A percentile compares a stretch with the other conserved stretches of the same genome.
phyloP scores from a whole-genome alignment of 2,329 filamentous ascomycete genomes.

The Fusarium tricinctum region DNA sequence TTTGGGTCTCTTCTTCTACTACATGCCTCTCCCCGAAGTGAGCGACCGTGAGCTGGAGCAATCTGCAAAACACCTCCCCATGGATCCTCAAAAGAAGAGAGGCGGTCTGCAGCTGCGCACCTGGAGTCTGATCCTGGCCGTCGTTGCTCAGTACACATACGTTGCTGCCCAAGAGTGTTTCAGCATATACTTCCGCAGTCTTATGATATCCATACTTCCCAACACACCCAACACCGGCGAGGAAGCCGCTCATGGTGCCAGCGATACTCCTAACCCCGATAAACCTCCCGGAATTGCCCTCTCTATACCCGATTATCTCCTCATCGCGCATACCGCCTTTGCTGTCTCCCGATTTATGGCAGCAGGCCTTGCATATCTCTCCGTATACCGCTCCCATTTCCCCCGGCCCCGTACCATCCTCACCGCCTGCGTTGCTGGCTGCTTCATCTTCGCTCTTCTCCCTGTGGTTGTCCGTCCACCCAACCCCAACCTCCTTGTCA shows the following conservation, averaged over 20 bases:
- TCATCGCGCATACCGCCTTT: conserved; percentile 80
- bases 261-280: conserved; percentile 52
- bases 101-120: conserved; percentile 68
- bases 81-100: conserved; percentile 65
- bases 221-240: conserved; percentile 39
- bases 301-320: conserved; percentile 74
- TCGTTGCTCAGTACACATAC: conserved; percentile 83
- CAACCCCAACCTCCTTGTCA: conserved; percentile 64
- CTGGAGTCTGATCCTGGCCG: conserved; percentile 75
- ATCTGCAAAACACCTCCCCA: conserved; percentile 62
- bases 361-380: conserved; percentile 72
- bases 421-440: conserved; percentile 70
- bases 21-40: conserved; percentile 75
- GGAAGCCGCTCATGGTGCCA: conserved; percentile 42
- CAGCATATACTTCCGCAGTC: conserved; percentile 70
- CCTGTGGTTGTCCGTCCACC: conserved; percentile 61
- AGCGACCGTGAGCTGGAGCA: conserved; percentile 68
- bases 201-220: conserved; percentile 61
- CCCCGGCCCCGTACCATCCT: conserved; percentile 80
- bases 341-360: conserved; percentile 80
- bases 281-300: conserved; percentile 63
- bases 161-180: conserved; percentile 79
- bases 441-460: conserved; percentile 69
- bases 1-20: conserved; percentile 77
- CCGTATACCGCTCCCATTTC: conserved; percentile 61